These are phyloP conservation scores for Leccinum pachyderme DNA, from an alignment of 1,284 basidiomycete species.

Conservation along the genomic window DNA sequence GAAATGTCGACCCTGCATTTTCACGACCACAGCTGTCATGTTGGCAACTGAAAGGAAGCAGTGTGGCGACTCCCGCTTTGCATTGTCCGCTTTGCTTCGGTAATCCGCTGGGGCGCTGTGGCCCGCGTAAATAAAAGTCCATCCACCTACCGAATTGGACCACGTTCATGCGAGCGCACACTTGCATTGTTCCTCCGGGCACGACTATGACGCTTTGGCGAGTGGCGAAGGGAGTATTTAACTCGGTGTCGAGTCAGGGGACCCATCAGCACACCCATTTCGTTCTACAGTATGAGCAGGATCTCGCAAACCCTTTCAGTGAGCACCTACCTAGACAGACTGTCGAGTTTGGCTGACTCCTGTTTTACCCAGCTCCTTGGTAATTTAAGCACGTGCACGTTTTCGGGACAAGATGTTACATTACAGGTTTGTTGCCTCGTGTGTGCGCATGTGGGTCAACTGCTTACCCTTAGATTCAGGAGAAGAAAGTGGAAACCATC, in stretches of 20 bases:
- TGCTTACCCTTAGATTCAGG: constrained; percentile 13
- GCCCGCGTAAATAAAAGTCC: constrained; percentile 12
- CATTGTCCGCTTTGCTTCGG: constrained; percentile 21
- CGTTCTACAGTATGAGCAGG: constrained; percentile 29
- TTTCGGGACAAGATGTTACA: constrained; percentile 7
- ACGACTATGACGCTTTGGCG: constrained; percentile 20
- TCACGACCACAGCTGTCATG: constrained; percentile 5
- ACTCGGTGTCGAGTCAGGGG: background rate
- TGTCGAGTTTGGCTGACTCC: constrained; percentile 3
- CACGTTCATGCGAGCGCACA: constrained; percentile 6
- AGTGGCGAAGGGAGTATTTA: constrained; percentile 32
- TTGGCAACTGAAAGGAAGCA: constrained; percentile 1
- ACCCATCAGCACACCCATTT: background rate
- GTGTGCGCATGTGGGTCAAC: constrained; percentile 3
- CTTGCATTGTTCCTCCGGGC: constrained; percentile 25
- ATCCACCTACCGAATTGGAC: constrained; percentile 8
- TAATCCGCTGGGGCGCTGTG: background rate
- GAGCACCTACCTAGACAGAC: constrained; percentile 7
- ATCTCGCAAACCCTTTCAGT: constrained; percentile 33
- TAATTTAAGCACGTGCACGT: constrained; percentile 24
- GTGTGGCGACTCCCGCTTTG: constrained; percentile 3
- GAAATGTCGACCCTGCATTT: background rate
- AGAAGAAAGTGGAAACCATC: constrained; percentile 19
- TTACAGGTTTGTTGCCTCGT: constrained; percentile 20
- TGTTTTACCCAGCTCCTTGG: constrained; percentile 23